Evolutionary conservation across 2,329 filamentous ascomycete genomes (phyloP).

Genomic region (Colletotrichum magnum): DNA sequence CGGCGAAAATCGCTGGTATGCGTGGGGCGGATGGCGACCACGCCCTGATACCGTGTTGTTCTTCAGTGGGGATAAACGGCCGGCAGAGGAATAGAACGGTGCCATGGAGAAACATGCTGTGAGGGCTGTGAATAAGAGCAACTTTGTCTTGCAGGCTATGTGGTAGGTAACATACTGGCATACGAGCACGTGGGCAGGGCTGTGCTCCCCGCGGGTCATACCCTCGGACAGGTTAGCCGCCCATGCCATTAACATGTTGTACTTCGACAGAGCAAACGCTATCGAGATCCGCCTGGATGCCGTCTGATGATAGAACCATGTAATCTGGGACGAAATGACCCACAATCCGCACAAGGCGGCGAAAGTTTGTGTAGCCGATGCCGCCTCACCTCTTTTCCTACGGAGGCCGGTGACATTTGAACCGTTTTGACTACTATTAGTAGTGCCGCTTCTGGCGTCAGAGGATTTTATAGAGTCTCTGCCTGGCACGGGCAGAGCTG

Average conservation of each 20-base stretch:
- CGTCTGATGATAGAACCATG: conserved; percentile 47
- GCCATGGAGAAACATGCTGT: conserved; percentile 35
- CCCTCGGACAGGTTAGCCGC: conserved; percentile 49
- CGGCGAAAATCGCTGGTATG: conserved; percentile 46
- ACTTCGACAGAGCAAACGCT: conserved; percentile 53
- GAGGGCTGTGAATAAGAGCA: background rate
- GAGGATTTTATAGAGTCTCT: background rate
- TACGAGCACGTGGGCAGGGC: conserved; percentile 51
- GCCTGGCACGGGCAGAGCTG: conserved; percentile 32
- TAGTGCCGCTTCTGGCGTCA: background rate
- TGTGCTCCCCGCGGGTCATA: conserved; percentile 46
- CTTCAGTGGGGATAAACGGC: conserved; percentile 33
- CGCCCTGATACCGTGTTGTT: conserved; percentile 29
- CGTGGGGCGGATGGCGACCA: conserved; percentile 32
- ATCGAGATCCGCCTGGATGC: conserved; percentile 37
- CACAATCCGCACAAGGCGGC: conserved; percentile 53
- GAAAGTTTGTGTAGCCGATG: conserved; percentile 45
- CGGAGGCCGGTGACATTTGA: background rate
- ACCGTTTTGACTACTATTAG: background rate
- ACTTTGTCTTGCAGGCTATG: background rate
- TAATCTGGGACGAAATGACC: conserved; percentile 52
- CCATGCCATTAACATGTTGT: conserved; percentile 55
- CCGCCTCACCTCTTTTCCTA: background rate
- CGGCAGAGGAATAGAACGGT: conserved; percentile 36
- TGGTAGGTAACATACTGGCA: conserved; percentile 50